Base-by-base conservation (phyloP, 306 rosid species). In the Sicyos baderoa region DNA sequence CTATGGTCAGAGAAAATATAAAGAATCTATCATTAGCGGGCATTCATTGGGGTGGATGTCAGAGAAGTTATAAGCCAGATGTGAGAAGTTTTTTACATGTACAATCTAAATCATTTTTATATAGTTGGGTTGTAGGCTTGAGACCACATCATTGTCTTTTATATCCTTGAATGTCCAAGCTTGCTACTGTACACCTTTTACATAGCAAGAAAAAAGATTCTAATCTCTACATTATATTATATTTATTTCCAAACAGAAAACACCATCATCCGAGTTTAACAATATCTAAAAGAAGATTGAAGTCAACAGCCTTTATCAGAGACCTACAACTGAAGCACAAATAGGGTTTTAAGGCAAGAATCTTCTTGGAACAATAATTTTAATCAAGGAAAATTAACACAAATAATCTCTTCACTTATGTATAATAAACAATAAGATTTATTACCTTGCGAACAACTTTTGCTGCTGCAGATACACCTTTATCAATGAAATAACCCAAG, bases 361-460 rank as follows among this genome's bases (percentile, higher is more conserved):
- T 54, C 32, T 64, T 45, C 7, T 44, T 13, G 19, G 50, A 64
- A 23, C 70, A 4, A 47, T 21, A 19, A 44, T 64, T 21, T 13
- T 42, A 66, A 47, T 23, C 17, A 47, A 45, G 19, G 54, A 63
- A 63, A 63, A 64, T n/a, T 66, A 4, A 5, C 5, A 51, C 48
- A 51, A 51, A 51, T 51, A 50, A 27, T 25, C 50, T 69, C 49
- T 10, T 53, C 13, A 14, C 50, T 4, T 55, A 35, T 7, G 54
- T 23, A 54, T 6, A 54, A 71, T 55, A 22, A 54, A 13, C 47
- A 35, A 17, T 21, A 52, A 14, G 17, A 52, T 21, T 50, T 49
- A 75, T 82, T 84, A 89, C 97, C 97, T 93, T 93, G 58, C 97
- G 96, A 35, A 93, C 99, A 71, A 93, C 99, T 84, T 93, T 93